Conservation (phyloP, 2,329 filamentous ascomycete genomes). For the Raffaelea ambrosiae region DNA sequence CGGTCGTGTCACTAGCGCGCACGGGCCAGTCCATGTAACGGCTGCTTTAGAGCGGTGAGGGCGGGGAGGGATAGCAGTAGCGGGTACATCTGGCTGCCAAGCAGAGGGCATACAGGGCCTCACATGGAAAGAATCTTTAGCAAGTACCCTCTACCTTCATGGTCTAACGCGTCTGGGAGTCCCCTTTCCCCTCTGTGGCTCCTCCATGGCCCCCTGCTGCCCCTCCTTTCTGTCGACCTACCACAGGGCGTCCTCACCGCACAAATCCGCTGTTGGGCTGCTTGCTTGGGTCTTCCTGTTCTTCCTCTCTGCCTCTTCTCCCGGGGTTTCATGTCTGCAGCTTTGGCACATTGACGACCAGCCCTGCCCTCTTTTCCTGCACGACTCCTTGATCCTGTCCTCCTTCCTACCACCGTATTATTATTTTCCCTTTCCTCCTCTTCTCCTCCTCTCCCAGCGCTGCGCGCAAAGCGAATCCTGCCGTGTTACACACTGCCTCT, state of each 20-base stretch:
- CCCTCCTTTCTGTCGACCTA: constrained; percentile 5
- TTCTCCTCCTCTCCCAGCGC: neutral
- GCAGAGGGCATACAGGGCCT: constrained; percentile 7
- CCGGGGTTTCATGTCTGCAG: neutral
- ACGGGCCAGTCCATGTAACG: neutral
- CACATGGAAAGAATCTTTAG: neutral
- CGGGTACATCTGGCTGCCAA: neutral
- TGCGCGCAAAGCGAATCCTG: neutral
- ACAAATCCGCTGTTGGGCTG: constrained; percentile 3
- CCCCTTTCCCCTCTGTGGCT: constrained; percentile 3
- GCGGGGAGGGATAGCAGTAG: neutral
- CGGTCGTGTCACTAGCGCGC: neutral
- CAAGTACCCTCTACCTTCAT: neutral
- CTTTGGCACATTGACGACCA: neutral
- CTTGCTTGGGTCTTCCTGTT: neutral
- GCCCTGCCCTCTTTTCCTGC: neutral
- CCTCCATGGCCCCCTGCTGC: neutral
- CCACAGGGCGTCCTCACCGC: constrained; percentile 8
- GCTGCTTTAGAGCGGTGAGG: neutral
- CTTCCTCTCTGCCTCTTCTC: neutral
- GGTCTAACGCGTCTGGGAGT: neutral
- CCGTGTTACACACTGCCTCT: too few relatives aligned
- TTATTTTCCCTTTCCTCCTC: neutral
- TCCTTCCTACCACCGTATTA: neutral
- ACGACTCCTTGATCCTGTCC: neutral